A percentile compares a stretch with the other conserved stretches of the same genome.
Evolutionary conservation across 2,329 filamentous ascomycete genomes (phyloP).

Genomic region (Paecilomyces variotii): DNA sequence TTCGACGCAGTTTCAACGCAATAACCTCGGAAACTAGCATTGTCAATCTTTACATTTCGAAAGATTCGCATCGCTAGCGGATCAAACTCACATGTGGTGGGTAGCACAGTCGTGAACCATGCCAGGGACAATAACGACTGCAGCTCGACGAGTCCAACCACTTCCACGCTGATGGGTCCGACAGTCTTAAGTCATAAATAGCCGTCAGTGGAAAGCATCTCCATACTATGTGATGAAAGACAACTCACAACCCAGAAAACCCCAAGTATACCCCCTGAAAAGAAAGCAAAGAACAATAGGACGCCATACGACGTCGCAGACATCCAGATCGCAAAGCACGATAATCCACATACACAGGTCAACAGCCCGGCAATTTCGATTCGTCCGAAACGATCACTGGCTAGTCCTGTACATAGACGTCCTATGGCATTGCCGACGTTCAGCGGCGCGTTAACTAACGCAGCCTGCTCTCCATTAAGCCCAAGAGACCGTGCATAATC

Average conservation of each 20-base stretch:
- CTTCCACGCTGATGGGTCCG: conserved; percentile 19
- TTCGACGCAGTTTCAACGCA: conserved; percentile 42
- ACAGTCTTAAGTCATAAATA: conserved; percentile 11
- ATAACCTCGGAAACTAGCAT: conserved; percentile 43
- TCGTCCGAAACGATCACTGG: conserved; percentile 35
- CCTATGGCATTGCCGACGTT: conserved; percentile 43
- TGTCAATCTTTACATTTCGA: too few relatives aligned
- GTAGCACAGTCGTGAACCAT: conserved; percentile 22
- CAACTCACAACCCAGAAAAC: conserved; percentile 35
- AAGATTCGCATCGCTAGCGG: too few relatives aligned
- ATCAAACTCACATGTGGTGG: conserved; percentile 36
- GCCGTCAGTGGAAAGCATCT: too few relatives aligned
- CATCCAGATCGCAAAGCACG: conserved; percentile 40
- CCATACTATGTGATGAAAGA: too few relatives aligned
- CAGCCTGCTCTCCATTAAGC: conserved; percentile 30
- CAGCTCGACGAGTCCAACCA: conserved; percentile 17
- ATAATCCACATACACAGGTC: conserved; percentile 27
- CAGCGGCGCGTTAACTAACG: conserved; percentile 34
- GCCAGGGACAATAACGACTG: conserved; percentile 17
- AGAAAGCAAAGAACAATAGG: conserved; percentile 36
- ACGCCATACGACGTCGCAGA: conserved; percentile 36
- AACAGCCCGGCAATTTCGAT: not conserved
- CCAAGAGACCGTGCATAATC: conserved; percentile 40
- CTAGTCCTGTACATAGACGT: conserved; percentile 38
- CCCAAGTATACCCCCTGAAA: conserved; percentile 39